Evolutionary conservation across 805 yeast species (phyloP), one percentile per base, ranked within the genome.

Genomic region (Starmera dryadoides): DNA sequence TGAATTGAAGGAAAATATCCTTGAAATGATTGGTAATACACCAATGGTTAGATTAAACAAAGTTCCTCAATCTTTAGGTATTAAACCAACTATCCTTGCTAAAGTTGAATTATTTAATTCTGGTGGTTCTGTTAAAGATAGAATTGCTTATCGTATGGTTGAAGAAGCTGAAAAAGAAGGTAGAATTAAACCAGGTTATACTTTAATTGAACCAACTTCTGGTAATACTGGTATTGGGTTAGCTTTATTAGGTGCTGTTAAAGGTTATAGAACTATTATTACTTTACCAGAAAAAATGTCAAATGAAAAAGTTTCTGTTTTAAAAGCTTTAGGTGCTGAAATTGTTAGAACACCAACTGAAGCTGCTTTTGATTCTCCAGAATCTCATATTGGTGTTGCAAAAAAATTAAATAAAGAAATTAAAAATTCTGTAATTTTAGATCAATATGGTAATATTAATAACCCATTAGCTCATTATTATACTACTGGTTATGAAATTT

Each of bases 301-400:
- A 33, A 86, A 86, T 60, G 95, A 86, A 58, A 86, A 86, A 59
- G 95, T 86, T 23, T 77, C 89, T 36, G 95, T 86, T 6, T 73
- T 86, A 59, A 85, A 85, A 62, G 95, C 94, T 6, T 70, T 86
- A 43, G 95, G 95, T 42, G 95, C 95, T 25, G 95, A 86, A 60
- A 86, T 86, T 57, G 81, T 86, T 49, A 77, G 95, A 69, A 86
- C 95, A 11, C 95, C 95, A 38, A 86, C 89, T 22, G 94, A 82
- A 56, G 95, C 95, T 33, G 94, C 95, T 2, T 86, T 88, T 86
- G 95, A 86, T 53, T 75, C 94, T 35, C 95, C 95, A 33, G 95
- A 86, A 60, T 80, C 89, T 25, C 95, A 86, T 55, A 85, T 86
- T 56, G 95, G 95, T 47, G 95, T 86, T 30, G 95, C 95, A 39